These are phyloP conservation scores for Globisporangium splendens DNA, from an alignment of 352 stramenopile genomes.

Conservation along the genomic window DNA sequence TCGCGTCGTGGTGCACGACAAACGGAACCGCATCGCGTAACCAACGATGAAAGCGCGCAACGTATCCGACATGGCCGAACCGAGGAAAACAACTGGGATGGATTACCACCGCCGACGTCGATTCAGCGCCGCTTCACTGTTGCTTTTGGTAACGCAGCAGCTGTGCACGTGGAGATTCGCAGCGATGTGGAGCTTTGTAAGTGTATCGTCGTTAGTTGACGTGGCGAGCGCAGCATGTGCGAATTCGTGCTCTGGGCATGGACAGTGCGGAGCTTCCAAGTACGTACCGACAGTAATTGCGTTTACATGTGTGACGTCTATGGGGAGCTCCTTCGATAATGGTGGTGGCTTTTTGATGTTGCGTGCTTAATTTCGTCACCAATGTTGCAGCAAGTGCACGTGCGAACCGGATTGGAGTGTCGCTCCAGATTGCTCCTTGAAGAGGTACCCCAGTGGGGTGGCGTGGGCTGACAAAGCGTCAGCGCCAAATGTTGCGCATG, in stretches of 20 bases:
- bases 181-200: slow-evolving; percentile 9
- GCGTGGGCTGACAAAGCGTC: slow-evolving; percentile 83
- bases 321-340: too few species aligned
- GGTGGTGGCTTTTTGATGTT: too few species aligned
- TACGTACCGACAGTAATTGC: slow-evolving; percentile 13
- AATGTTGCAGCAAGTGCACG: slow-evolving; percentile 49
- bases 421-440: slow-evolving; percentile 67
- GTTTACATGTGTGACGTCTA: not conserved
- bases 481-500: slow-evolving; percentile 47
- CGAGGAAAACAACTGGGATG: too few species aligned
- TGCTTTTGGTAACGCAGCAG: too few species aligned
- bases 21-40: too few species aligned
- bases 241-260: slow-evolving; percentile 64
- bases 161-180: not conserved
- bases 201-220: not conserved
- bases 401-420: slow-evolving; percentile 62
- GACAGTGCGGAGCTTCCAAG: slow-evolving; percentile 44
- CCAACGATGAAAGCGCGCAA: too few species aligned
- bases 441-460: slow-evolving; percentile 59
- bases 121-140: too few species aligned
- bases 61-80: too few species aligned
- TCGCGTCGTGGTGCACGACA: too few species aligned
- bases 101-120: too few species aligned
- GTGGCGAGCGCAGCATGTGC: slow-evolving; percentile 35
- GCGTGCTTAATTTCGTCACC: not conserved